Base-by-base conservation (phyloP, 1,284 basidiomycete species). In the Peniophora sp. region DNA sequence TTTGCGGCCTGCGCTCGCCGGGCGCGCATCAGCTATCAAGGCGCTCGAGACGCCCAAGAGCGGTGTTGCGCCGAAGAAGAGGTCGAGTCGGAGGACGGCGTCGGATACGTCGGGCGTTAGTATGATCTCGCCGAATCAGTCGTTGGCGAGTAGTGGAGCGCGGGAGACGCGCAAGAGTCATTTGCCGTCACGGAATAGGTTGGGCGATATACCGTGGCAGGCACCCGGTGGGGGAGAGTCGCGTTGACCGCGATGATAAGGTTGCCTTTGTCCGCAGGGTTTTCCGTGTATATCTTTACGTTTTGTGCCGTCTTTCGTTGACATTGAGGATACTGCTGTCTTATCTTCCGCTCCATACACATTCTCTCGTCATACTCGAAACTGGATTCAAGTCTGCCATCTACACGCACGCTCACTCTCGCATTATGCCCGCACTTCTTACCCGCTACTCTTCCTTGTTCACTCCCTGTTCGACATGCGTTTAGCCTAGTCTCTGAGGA, bases 11-110 rank as follows among this genome's bases (percentile, higher is more conserved):
- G 66, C 67, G 1, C 60, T 56, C 3, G 60, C 65, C 20, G 27
- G 27, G 12, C 71, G 70, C 56, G 23, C 43, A 9, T 54, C 60
- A 9, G 62, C 63, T 47, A 51, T 62, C 57, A 71, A 58, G 54
- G 68, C 55, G 42, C 60, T 57, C 18, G 71, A 72, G 36, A 67
- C 66, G 37, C 65, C 67, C 12, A 74, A 67, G 64, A 68, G 62
- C 49, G 68, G 65, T 8, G 68, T 88, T 44, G 83, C 83, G 8
- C 81, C 83, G 3, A 86, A 81, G 67, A 78, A 72, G 54, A 59
- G 64, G 57, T 70, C 79, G 60, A 32, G n/a, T n/a, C 70, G 86
- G 53, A 71, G 86, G 52, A 74, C 85, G 2, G 81, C 86, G 1
- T 87, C 85, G 20, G 86, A 88, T 55, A 76, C 81, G 14, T 72